Base-by-base conservation (phyloP, 2,329 filamentous ascomycete species). In the Penicillium sp. region DNA sequence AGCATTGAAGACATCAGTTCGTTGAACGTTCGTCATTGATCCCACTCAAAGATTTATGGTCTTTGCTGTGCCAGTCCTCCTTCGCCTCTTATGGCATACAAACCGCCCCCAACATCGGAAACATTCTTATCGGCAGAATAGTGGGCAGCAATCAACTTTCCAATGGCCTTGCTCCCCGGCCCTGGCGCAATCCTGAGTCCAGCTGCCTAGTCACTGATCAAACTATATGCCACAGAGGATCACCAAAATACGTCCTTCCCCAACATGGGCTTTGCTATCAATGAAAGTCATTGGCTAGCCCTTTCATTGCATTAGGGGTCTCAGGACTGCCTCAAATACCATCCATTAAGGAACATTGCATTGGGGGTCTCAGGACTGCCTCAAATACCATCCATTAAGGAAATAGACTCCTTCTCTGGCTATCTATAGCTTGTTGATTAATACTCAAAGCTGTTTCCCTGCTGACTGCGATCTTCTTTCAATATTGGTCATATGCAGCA, bases 1-100 rank as follows among this genome's bases (percentile, higher is more conserved):
- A 80, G 72, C 62, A 82, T 80, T 67, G 80, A 83, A 63, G 77
- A 80, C 64, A 76, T 78, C 49, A 79, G 74, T 58, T 67, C 77
- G 26, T 63, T 80, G 55, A 75, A 68, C 35, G 68, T 75, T 37
- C 74, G 75, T 51, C 72, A 73, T 61, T 76, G 66, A 75, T 33
- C 35, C 16, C 19, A 23, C 52, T 26, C 21, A 29, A 14, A 27
- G 23, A 43, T 39, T 11, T 21, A 26, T n/a, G 4, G 25, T 14
- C n/a, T 29, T 25, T 35, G 9, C 19, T 19, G 33, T 21, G 23
- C 25, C 35, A 42, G 6, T 9, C 16, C 16, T 23, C 11, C 35
- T 33, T 26, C 23, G 8, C 9, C 48, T 19, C 23, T 29, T 50
- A 33, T 19, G 29, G 21, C 48, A 50, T 11, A 39, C 11, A 8